These are phyloP conservation scores for Aspergillus aculeatinus DNA, from an alignment of 2,329 filamentous ascomycete species.

Conservation along the genomic window DNA sequence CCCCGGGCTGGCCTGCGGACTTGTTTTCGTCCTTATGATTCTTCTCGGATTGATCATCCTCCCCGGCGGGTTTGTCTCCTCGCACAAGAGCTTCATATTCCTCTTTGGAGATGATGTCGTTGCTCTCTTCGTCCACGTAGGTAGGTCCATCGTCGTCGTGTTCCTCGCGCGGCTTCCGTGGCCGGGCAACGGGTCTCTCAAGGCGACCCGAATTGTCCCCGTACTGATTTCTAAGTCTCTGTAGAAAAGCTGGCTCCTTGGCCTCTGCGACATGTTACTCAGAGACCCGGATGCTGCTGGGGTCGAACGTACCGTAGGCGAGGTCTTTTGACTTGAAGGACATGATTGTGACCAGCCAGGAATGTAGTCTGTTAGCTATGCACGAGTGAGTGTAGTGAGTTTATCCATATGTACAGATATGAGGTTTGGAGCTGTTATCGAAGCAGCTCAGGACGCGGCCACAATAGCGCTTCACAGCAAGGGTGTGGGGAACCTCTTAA, in stretches of 20 bases:
- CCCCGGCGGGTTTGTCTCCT: slow-evolving; percentile 22
- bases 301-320: slow-evolving; percentile 38
- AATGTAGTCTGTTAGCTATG: slow-evolving; percentile 12
- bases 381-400: background rate
- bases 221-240: slow-evolving; percentile 41
- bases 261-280: slow-evolving; percentile 31
- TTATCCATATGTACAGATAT: background rate
- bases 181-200: slow-evolving; percentile 37
- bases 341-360: slow-evolving; percentile 28
- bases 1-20: slow-evolving; percentile 8
- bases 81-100: slow-evolving; percentile 42
- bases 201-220: slow-evolving; percentile 37
- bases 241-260: slow-evolving; percentile 45
- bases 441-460: background rate
- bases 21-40: slow-evolving; percentile 10
- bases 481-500: background rate
- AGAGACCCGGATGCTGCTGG: slow-evolving; percentile 2
- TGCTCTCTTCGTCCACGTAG: slow-evolving; percentile 46
- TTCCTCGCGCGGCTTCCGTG: slow-evolving; percentile 36
- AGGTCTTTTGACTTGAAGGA: slow-evolving; percentile 46
- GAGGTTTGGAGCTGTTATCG: background rate
- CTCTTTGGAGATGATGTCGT: slow-evolving; percentile 45
- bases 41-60: slow-evolving; percentile 10
- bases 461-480: background rate
- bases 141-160: slow-evolving; percentile 45